Percentiles rank a stretch among this genome's conserved stretches.
Evolutionary conservation across 768 basidiomycete species (phyloP).

Genomic region (Pholiota conissans): DNA sequence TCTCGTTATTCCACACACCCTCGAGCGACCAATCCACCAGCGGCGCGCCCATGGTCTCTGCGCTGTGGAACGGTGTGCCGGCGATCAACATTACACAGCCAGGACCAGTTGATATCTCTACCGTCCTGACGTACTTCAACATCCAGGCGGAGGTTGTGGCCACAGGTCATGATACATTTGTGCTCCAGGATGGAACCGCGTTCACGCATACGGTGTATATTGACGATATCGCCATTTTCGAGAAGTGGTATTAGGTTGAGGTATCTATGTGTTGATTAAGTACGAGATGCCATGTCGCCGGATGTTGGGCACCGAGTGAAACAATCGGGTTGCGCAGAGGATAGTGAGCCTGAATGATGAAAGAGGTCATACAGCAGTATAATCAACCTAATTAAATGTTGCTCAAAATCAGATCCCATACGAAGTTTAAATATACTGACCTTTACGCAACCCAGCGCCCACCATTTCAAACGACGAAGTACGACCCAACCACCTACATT

Average conservation of each 20-base stretch:
- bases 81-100: not conserved
- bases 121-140: not conserved
- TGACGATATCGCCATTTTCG: not conserved
- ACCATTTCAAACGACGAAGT: no score
- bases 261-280: not conserved
- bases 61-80: not conserved
- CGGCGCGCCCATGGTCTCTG: not conserved
- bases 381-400: no score
- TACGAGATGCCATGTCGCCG: no score
- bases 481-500: no score
- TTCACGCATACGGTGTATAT: not conserved
- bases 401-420: no score
- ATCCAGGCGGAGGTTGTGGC: not conserved
- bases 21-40: not conserved
- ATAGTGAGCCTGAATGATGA: no score
- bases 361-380: no score
- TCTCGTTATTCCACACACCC: slow-evolving; percentile 1
- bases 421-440: no score
- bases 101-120: not conserved
- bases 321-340: no score
- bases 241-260: not conserved
- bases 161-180: not conserved
- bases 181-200: not conserved
- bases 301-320: no score
- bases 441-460: no score